These are phyloP conservation scores for Gaultheria prostrata DNA, from an alignment of 148 eudicot species.

Conservation along the genomic window DNA sequence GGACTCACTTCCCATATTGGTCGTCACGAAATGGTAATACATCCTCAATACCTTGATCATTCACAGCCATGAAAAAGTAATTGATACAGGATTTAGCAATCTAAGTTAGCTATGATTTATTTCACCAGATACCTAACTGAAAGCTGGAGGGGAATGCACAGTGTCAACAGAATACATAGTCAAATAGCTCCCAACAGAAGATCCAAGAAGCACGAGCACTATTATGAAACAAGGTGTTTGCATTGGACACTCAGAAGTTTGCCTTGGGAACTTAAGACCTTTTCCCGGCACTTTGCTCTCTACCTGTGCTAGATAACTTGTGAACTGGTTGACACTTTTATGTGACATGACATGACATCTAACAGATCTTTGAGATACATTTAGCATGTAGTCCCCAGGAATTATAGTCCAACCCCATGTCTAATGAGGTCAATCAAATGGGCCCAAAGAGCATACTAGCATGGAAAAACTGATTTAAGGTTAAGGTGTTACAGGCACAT, in stretches of 20 bases:
- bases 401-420: neutral
- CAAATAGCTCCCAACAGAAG: neutral
- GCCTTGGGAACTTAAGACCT: too few relatives aligned
- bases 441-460: neutral
- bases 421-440: neutral
- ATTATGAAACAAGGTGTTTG: neutral
- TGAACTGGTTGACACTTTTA: neutral
- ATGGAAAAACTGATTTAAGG: neutral
- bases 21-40: neutral
- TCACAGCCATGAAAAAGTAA: neutral
- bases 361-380: neutral
- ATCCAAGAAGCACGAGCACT: neutral
- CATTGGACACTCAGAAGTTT: too few relatives aligned
- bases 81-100: neutral
- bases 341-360: neutral
- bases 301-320: neutral
- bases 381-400: neutral
- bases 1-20: neutral
- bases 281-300: neutral
- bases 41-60: neutral
- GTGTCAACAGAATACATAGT: neutral
- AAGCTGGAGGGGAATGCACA: neutral
- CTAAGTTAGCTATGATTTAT: slow-evolving; percentile 5
- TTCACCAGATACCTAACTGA: neutral
- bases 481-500: neutral